A percentile compares a stretch with the other conserved stretches of the same genome.
phyloP scores from a whole-genome alignment of 225 moss, liverwort and hornwort species.

The Rhytidiadelphus loreus region DNA sequence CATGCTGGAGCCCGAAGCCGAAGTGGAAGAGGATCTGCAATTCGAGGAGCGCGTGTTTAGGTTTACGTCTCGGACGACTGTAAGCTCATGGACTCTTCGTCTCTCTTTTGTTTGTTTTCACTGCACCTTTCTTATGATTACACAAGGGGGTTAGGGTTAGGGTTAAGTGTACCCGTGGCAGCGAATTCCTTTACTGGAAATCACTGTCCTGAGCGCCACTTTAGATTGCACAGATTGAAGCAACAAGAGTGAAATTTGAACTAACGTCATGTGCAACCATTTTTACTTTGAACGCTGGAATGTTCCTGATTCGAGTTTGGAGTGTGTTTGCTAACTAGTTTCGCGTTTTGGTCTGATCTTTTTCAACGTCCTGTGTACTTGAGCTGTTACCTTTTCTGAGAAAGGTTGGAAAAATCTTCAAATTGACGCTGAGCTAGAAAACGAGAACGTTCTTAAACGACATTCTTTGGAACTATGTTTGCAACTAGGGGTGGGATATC shows the following conservation, averaged over 20 bases:
- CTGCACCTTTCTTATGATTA: background rate
- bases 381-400: background rate
- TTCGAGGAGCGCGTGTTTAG: conserved; percentile 87
- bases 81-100: conserved; percentile 3
- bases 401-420: background rate
- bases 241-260: background rate
- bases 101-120: background rate
- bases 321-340: background rate
- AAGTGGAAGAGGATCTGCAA: conserved; percentile 69
- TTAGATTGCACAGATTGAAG: background rate
- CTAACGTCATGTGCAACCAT: background rate
- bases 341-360: background rate
- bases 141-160: conserved; percentile 3
- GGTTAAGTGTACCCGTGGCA: background rate
- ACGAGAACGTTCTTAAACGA: background rate
- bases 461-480: background rate
- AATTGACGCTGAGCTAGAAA: background rate
- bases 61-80: conserved; percentile 79
- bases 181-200: background rate
- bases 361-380: background rate
- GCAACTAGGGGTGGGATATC: background rate
- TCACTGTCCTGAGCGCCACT: background rate
- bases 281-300: background rate
- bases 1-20: conserved; percentile 62
- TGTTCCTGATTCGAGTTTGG: too few species aligned